Base-by-base conservation (phyloP, 2,329 filamentous ascomycete genomes). In the Rhynchosporium graminicola region DNA sequence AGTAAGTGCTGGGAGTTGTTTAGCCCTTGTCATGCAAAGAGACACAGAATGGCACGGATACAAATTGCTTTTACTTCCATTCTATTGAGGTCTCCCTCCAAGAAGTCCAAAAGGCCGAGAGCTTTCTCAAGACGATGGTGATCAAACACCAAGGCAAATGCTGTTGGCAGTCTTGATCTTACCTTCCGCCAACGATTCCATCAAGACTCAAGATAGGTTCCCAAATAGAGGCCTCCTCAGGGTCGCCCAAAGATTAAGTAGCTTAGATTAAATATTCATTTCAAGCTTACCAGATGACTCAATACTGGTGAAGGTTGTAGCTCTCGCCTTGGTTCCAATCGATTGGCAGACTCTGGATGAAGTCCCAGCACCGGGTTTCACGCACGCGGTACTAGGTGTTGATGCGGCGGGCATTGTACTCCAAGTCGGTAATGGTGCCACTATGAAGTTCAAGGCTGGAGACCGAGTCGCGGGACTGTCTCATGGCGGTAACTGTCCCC, bases 271-370 rank as follows among this genome's bases (percentile, higher is more conserved):
- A 9, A 60, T 65, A 20, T 60, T 60, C 10, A 58, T 65, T 33
- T 60, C 63, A 15, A 57, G 26, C 20, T 54, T 70, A 15, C 60
- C 60, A 40, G 57, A 59, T 31, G 65, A 67, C 45, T 71, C 66
- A 38, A 63, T 72, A n/a, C 55, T 71, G 1, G 65, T 72, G 2
- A 70, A 67, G 51, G 68, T 65, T 3, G 50, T 68, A 1, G 69
- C 69, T 33, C 67, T 73, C 28, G 70, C 70, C n/a, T 51, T 73
- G 10, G 72, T 72, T 63, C 71, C 71, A 4, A 67, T 68, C 2
- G 69, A 72, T 47, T 72, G 69, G 68, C 66, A 71, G 54, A 67
- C 63, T 10, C 43, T 69, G 10, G 67, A 70, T 47, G 66, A 70
- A 26, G n/a, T 36, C 13, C 50, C 63, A 43, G 59, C 47, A 4